Evolutionary conservation across 2,329 filamentous ascomycete species (phyloP), one percentile per base, ranked within the genome.

Genomic region (Myriosclerotinia curreyana): DNA sequence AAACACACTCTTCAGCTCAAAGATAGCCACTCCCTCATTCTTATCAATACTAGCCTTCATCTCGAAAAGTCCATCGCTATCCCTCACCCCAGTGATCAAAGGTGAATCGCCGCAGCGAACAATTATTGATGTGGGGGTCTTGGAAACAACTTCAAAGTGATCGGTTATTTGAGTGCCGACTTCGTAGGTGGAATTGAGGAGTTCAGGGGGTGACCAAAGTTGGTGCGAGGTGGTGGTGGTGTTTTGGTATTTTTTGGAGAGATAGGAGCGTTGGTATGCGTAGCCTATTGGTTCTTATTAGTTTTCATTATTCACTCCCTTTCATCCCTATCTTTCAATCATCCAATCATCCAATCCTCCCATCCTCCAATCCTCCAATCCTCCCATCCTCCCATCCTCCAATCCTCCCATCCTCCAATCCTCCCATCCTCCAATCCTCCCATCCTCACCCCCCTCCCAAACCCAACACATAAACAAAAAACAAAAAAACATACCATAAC

Each of bases 131-230:
- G 79, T 80, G 0, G 82, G 77, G 0, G 83, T 86, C 76, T 87
- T 87, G 61, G 86, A 83, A 0, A 91, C 77, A 0, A 91, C 86
- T 74, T 90, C 86, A 71, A 91, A 91, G 74, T 91, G 88, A 72
- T 91, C 86, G 3, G 85, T 88, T 64, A 91, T 82, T 49, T 79
- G 73, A 0, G 87, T 88, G 42, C 87, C 87, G 48, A 81, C 78
- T 25, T 86, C 81, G 72, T 90, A 91, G 12, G 69, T 79, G 64
- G 79, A 84, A n/a, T 75, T 69, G 7, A 79, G 74, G 1, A 91
- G 80, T 60, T 86, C 79, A 14, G 80, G 75, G 3, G 74, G 77
- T 2, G 81, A 80, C 86, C 88, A 91, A 1, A 90, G 81, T 67
- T 90, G 84, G 54, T 78, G 71, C 2, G 80, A 77, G 0, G 86